phyloP scores from a whole-genome alignment of 2,329 filamentous ascomycete genomes.

The Leptographium galeiforme region DNA sequence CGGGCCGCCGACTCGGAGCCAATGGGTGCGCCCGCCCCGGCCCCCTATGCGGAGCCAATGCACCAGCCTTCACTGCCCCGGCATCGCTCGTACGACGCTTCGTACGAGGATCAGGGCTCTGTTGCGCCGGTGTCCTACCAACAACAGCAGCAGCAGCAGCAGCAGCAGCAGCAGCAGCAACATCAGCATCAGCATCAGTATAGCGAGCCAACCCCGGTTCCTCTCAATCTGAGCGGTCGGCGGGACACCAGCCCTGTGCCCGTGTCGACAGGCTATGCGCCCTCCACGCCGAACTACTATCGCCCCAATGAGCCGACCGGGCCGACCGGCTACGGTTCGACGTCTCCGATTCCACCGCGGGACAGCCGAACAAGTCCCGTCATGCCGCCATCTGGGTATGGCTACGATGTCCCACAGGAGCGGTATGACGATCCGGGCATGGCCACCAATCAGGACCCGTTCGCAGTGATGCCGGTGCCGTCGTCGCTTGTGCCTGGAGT shows the following conservation, averaged over 20 bases:
- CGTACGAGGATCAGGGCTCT: constrained; percentile 42
- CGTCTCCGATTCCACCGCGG: constrained; percentile 5
- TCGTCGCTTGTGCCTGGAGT: constrained; percentile 47
- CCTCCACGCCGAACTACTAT: constrained; percentile 6
- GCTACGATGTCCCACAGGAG: constrained; percentile 14
- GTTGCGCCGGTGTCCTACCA: constrained; percentile 12
- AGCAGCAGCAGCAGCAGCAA: background rate
- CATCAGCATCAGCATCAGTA: too few relatives aligned
- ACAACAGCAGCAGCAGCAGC: constrained; percentile 15
- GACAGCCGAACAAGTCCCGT: constrained; percentile 1
- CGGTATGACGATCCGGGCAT: constrained; percentile 11
- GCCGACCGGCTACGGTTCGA: background rate
- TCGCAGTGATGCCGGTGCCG: constrained; percentile 31
- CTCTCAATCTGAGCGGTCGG: constrained; percentile 27
- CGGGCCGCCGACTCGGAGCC: constrained; percentile 33
- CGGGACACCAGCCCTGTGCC: constrained; percentile 17
- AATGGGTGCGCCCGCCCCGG: background rate
- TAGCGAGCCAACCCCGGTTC: constrained; percentile 26
- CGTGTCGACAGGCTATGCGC: constrained; percentile 16
- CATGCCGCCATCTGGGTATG: background rate
- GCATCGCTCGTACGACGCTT: constrained; percentile 40
- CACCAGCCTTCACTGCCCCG: constrained; percentile 24
- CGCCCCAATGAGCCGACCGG: constrained; percentile 3
- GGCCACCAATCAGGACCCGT: constrained; percentile 13
- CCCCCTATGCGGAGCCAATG: constrained; percentile 16